phyloP scores from a whole-genome alignment of 2,329 filamentous ascomycete genomes.

The Colletotrichum musae region DNA sequence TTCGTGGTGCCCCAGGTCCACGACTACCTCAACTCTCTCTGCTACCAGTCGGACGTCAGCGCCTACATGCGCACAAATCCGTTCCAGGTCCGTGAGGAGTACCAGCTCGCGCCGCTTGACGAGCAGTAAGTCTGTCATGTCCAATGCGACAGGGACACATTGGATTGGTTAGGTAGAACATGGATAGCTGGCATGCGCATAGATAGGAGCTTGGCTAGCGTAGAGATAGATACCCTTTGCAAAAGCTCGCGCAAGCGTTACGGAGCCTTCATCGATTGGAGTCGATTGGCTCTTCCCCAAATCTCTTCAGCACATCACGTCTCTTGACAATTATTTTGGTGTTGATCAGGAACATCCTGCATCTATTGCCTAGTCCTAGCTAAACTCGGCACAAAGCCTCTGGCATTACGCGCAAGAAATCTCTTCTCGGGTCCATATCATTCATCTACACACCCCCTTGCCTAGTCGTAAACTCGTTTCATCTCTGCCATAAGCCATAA shows the following conservation, averaged over 20 bases:
- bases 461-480: conserved; percentile 46
- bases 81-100: conserved; percentile 58
- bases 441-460: conserved; percentile 38
- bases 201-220: no score
- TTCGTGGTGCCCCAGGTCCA: conserved; percentile 71
- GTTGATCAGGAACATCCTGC: conserved; percentile 38
- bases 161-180: no score
- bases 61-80: conserved; percentile 68
- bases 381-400: conserved; percentile 33
- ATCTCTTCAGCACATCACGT: background rate
- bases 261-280: no score
- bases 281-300: background rate
- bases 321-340: background rate
- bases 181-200: no score
- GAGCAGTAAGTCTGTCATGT: conserved; percentile 3
- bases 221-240: no score
- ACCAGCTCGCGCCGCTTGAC: conserved; percentile 19
- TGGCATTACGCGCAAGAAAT: conserved; percentile 41
- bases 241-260: no score
- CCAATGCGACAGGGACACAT: no score
- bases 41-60: conserved; percentile 72
- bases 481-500: conserved; percentile 52
- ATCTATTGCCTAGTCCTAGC: conserved; percentile 38
- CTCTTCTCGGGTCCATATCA: conserved; percentile 41
- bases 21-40: conserved; percentile 71